A percentile compares a stretch with the other conserved stretches of the same genome.
Evolutionary conservation across 306 rosid species (phyloP).

Genomic region (Vigna nakashimae): DNA sequence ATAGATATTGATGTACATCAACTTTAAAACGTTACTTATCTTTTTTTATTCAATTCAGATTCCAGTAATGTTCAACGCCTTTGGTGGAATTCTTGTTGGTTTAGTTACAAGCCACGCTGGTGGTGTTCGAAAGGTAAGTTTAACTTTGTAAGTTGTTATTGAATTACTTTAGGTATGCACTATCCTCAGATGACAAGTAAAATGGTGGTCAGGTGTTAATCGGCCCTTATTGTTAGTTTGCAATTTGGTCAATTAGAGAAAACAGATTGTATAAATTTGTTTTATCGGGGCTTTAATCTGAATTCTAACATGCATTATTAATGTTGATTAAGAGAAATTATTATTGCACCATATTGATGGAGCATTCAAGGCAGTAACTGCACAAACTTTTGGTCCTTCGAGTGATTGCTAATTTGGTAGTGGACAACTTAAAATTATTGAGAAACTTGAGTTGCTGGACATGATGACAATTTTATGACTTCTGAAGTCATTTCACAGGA

Average conservation of each 20-base stretch:
- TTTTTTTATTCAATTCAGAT: constrained; percentile 61
- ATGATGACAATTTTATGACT: constrained; percentile 3
- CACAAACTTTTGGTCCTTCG: background rate
- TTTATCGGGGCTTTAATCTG: constrained; percentile 23
- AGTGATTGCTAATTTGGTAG: constrained; percentile 18
- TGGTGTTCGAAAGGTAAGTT: constrained; percentile 94
- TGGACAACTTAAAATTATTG: constrained; percentile 2
- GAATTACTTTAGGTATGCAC: constrained; percentile 20
- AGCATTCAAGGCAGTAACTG: constrained; percentile 18
- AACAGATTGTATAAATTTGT: constrained; percentile 7
- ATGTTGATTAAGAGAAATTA: constrained; percentile 10
- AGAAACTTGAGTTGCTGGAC: constrained; percentile 17
- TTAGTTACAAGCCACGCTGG: constrained; percentile 90
- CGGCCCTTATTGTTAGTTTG: constrained; percentile 10
- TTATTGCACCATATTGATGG: constrained; percentile 14
- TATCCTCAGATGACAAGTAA: constrained; percentile 13
- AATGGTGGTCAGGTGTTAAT: constrained; percentile 15
- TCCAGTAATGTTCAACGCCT: constrained; percentile 81
- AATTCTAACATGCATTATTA: constrained; percentile 18
- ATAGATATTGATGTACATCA: constrained; percentile 35
- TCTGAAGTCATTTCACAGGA: constrained; percentile 24
- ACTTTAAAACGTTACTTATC: constrained; percentile 11
- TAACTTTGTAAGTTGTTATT: constrained; percentile 16
- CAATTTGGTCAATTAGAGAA: constrained; percentile 20
- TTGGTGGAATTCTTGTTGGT: constrained; percentile 98